Conservation (phyloP, 768 basidiomycete genomes). For the Amylocystis lapponica region DNA sequence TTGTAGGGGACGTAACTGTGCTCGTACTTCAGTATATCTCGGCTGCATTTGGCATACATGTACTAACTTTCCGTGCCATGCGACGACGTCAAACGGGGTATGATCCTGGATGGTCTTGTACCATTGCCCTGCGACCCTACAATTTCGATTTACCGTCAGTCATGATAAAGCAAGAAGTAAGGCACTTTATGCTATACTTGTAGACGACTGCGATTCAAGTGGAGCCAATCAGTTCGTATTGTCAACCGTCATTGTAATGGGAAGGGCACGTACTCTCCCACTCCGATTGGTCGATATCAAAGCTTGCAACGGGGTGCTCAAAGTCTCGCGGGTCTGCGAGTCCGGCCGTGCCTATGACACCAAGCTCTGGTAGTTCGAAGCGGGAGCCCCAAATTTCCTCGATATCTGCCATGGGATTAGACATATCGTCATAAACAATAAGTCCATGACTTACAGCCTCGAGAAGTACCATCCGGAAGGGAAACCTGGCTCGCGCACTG, state of each 20-base stretch:
- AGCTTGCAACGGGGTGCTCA: conserved; percentile 49
- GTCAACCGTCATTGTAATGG: neutral
- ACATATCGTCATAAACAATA: neutral
- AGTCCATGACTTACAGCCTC: conserved; percentile 1
- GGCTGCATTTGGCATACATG: neutral
- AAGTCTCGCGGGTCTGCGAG: conserved; percentile 57
- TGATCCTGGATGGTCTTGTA: conserved; percentile 38
- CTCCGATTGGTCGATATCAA: conserved; percentile 51
- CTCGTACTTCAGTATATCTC: neutral
- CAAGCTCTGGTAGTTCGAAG: conserved; percentile 53
- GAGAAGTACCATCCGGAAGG: conserved; percentile 13
- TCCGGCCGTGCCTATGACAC: conserved; percentile 54
- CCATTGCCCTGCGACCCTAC: neutral
- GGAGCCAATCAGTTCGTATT: neutral
- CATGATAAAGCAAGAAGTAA: too few relatives aligned
- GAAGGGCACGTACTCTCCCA: conserved; percentile 42
- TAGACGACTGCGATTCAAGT: conserved; percentile 36
- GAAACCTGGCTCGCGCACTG: neutral
- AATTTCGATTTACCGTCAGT: too few relatives aligned
- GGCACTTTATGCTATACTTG: conserved; percentile 29
- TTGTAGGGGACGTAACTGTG: conserved; percentile 55
- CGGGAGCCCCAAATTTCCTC: conserved; percentile 55
- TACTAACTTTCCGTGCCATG: conserved; percentile 56
- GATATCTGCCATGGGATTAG: conserved; percentile 32
- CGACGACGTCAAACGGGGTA: conserved; percentile 63